phyloP scores from a whole-genome alignment of 495 filamentous ascomycete genomes.

The Hyaloscypha hepaticicola region DNA sequence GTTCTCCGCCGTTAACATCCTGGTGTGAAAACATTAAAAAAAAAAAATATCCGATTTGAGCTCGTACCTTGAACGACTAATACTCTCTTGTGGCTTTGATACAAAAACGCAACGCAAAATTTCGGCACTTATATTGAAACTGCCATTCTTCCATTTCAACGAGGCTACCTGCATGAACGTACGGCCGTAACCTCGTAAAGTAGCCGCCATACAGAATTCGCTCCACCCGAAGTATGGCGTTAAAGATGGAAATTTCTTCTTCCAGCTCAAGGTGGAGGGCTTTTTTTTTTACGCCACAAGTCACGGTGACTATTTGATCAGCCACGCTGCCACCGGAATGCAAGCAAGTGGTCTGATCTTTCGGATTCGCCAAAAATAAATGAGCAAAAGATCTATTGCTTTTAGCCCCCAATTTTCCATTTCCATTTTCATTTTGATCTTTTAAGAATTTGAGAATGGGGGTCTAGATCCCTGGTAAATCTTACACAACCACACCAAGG shows the following conservation, averaged over 20 bases:
- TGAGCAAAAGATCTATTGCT: neutral
- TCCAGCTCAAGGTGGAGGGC: neutral
- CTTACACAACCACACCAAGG: no score
- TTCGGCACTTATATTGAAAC: neutral
- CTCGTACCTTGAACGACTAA: neutral
- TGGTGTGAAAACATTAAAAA: neutral
- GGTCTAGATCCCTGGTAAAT: no score
- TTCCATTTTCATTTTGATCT: constrained; percentile 2
- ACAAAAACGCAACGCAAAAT: neutral
- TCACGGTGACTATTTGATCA: neutral
- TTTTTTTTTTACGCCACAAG: neutral
- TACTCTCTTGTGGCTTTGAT: neutral
- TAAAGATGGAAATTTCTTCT: no score
- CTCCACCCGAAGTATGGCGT: neutral
- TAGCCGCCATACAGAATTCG: neutral
- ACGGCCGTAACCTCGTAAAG: neutral
- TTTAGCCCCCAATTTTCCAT: neutral
- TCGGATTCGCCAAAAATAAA: neutral
- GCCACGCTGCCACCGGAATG: neutral
- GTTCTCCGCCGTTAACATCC: neutral
- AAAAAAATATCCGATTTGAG: neutral
- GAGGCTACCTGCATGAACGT: constrained; percentile 2
- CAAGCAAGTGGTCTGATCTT: neutral
- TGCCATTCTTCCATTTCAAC: neutral
- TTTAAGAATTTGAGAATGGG: no score